phyloP scores from a whole-genome alignment of 2,329 filamentous ascomycete genomes.

The Aspergillus quadricinctus region DNA sequence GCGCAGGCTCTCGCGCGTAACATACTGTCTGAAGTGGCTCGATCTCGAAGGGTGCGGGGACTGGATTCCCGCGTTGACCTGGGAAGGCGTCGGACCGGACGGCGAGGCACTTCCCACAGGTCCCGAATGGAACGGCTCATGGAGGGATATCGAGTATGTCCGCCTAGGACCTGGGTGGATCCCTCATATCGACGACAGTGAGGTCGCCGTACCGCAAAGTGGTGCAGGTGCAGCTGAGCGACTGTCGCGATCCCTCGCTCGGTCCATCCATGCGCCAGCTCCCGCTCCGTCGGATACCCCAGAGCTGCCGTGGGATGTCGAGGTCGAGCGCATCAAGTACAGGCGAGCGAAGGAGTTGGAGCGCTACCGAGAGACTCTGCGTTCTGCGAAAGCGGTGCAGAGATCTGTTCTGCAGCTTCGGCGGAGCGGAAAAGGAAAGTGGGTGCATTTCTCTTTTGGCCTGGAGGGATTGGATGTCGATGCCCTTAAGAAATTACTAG shows the following conservation, averaged over 20 bases:
- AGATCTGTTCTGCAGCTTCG: conserved; percentile 27
- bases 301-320: conserved; percentile 27
- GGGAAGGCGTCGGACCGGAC: conserved; percentile 30
- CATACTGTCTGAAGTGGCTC: conserved; percentile 58
- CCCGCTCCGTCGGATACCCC: background rate
- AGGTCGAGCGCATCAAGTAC: conserved; percentile 29
- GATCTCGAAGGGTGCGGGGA: conserved; percentile 57
- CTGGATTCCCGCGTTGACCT: conserved; percentile 53
- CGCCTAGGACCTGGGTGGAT: conserved; percentile 41
- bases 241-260: conserved; percentile 11
- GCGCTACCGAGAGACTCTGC: conserved; percentile 24
- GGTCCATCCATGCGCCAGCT: conserved; percentile 22
- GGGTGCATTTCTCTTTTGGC: conserved; percentile 35
- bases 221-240: background rate
- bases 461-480: conserved; percentile 18
- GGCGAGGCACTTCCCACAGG: conserved; percentile 27
- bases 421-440: conserved; percentile 33
- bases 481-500: conserved; percentile 15
- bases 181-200: conserved; percentile 19
- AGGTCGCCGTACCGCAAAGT: conserved; percentile 1
- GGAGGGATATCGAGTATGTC: conserved; percentile 43
- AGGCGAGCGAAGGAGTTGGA: conserved; percentile 28
- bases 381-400: conserved; percentile 27
- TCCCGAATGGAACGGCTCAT: conserved; percentile 44
- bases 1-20: conserved; percentile 51